Conservation (phyloP, 202 grass and related monocot species). For the Digitaria exilis region DNA sequence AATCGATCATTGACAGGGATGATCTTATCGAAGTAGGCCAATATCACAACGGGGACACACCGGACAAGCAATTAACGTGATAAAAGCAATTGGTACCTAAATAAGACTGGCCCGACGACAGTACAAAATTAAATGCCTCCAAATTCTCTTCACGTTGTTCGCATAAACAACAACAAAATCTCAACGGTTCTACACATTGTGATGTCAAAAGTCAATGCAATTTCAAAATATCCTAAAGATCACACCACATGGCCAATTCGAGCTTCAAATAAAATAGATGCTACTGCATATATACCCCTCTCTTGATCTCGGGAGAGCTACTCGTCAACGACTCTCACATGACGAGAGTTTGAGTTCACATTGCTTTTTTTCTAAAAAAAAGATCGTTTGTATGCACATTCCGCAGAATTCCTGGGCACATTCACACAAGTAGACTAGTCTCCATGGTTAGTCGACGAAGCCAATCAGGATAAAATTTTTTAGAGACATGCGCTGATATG, state of each 20-base stretch:
- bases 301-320: constrained; percentile 13
- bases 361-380: background rate
- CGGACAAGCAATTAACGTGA: constrained; percentile 2
- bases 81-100: background rate
- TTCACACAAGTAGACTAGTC: constrained; percentile 20
- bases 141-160: too few species aligned
- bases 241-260: background rate
- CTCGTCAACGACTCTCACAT: background rate
- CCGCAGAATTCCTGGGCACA: background rate
- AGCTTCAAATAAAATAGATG: too few species aligned
- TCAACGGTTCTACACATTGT: background rate
- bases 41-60: background rate
- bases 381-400: background rate
- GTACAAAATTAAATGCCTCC: background rate
- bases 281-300: background rate
- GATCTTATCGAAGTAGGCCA: background rate
- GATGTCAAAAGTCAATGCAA: background rate
- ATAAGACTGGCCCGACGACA: background rate
- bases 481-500: background rate
- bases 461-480: background rate
- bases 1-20: background rate
- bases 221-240: background rate
- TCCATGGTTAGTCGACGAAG: constrained; percentile 12
- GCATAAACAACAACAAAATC: background rate
- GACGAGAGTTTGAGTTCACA: background rate